Evolutionary conservation across 225 moss, liverwort and hornwort species (phyloP).

Genomic region (Physcomitrellopsis africana): DNA sequence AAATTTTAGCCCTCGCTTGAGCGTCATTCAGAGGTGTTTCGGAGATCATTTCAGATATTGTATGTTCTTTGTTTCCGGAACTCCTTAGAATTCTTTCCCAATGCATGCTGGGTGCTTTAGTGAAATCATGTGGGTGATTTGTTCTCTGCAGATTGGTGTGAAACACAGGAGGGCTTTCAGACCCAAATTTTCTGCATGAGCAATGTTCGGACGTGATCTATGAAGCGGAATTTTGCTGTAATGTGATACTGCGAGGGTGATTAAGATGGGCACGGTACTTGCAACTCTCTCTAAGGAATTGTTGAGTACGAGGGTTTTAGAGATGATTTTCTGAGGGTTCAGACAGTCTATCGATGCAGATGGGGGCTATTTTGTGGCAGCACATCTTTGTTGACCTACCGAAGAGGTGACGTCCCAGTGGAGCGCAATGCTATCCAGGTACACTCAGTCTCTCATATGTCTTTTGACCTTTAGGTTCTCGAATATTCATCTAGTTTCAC

Average conservation of each 20-base stretch:
- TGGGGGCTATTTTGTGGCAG: constrained; percentile 19
- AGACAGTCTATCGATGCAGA: not conserved
- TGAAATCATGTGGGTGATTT: not conserved
- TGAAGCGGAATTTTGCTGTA: not conserved
- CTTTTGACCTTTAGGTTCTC: constrained; percentile 3
- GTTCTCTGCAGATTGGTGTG: not conserved
- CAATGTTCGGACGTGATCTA: not conserved
- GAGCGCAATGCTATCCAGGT: constrained; percentile 33
- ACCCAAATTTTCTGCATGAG: not conserved
- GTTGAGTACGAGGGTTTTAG: not conserved
- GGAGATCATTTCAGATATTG: not conserved
- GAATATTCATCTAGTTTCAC: not conserved
- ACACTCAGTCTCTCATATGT: constrained; percentile 2
- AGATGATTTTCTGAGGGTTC: constrained; percentile 1
- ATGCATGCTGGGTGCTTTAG: not conserved
- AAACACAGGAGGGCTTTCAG: not conserved
- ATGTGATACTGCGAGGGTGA: not conserved
- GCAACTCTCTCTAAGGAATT: not conserved
- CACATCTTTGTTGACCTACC: constrained; percentile 11
- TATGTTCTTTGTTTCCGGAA: not conserved
- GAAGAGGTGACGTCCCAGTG: constrained; percentile 29
- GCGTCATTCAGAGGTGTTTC: not conserved
- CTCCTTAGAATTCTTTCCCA: not conserved
- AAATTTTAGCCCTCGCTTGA: not conserved
- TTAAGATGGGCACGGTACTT: not conserved